Evolutionary conservation across 306 rosid species (phyloP), one percentile per base, ranked within the genome.

Genomic region (Echinosophora koreensis): DNA sequence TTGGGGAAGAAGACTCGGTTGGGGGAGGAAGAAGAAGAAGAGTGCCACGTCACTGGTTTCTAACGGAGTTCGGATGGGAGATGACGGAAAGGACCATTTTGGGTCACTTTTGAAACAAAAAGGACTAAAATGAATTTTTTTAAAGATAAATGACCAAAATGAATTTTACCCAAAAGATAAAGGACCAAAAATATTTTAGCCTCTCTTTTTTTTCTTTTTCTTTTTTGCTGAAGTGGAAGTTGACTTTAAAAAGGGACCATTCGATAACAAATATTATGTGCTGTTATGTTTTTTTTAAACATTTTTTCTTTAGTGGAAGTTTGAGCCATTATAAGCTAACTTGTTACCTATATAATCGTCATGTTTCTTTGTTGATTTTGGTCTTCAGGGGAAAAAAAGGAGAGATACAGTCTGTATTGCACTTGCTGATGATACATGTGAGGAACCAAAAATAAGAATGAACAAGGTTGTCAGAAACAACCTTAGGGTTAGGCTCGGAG

Each of bases 401-500:
- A 92, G 60, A 58, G 99, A 95, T 73, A 95, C 97, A 1, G 78
- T 95, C 69, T 95, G 99, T 83, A 90, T 92, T 84, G 97, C 96
- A 41, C 92, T 92, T 46, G 97, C 97, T 63, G 99, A 95, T 80
- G 97, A 89, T 3, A 84, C 93, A 0, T 92, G 97, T 7, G 97
- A 95, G 13, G 96, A 89, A 59, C 97, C 97, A 3, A 95, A 90
- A 81, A 92, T 95, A 39, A 89, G 97, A 76, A 90, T 92, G 99
- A 95, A 92, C 86, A 95, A 92, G 88, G 99, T 92, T 71, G 92
- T 92, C 39, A 88, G 99, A 72, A 89, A 80, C 86, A 95, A 92
- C 71, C 88, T 95, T 12, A 90, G 99, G 89, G 99, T 95, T 64
- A 89, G 99, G 86, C 97, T 95, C 8, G 97, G 97, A 11, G 99